These are phyloP conservation scores for Penicillium glabrum DNA, from an alignment of 2,329 filamentous ascomycete species.

Conservation along the genomic window DNA sequence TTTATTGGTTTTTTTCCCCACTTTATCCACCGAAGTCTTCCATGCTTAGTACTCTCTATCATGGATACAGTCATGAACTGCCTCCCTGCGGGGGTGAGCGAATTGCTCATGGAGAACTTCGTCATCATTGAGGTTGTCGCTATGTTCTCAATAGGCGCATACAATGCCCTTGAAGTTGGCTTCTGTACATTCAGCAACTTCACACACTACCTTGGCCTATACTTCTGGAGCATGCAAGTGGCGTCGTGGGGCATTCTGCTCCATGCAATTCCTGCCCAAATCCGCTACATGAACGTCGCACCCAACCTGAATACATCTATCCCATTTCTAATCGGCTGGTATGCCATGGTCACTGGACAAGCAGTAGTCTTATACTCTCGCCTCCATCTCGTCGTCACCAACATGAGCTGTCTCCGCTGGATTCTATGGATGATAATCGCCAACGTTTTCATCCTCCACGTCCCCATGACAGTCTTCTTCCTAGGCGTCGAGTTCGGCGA, in stretches of 20 bases:
- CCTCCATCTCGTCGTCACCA: slow-evolving; percentile 42
- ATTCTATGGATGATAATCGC: slow-evolving; percentile 45
- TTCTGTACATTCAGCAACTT: slow-evolving; percentile 45
- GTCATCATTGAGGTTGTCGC: slow-evolving; percentile 3
- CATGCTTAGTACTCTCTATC: neutral
- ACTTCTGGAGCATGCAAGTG: slow-evolving; percentile 47
- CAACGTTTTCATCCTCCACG: slow-evolving; percentile 37
- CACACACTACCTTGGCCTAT: slow-evolving; percentile 40
- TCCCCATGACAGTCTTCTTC: slow-evolving; percentile 41
- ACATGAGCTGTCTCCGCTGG: slow-evolving; percentile 29
- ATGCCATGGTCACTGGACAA: slow-evolving; percentile 44
- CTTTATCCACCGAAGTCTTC: neutral
- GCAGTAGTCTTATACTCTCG: slow-evolving; percentile 47
- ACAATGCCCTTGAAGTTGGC: slow-evolving; percentile 45
- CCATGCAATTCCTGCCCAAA: slow-evolving; percentile 32
- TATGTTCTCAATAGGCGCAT: slow-evolving; percentile 22
- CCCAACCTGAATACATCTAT: slow-evolving; percentile 3
- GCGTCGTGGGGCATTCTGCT: slow-evolving; percentile 40
- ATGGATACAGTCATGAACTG: slow-evolving; percentile 7
- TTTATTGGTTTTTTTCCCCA: no score
- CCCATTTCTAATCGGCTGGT: slow-evolving; percentile 37
- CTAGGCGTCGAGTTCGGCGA: slow-evolving; percentile 27
- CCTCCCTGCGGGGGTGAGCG: slow-evolving; percentile 2
- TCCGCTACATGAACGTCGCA: slow-evolving; percentile 5
- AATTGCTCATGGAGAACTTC: slow-evolving; percentile 5